phyloP scores from a whole-genome alignment of 164 flowering plant genomes.

The Amborella trichopoda region DNA sequence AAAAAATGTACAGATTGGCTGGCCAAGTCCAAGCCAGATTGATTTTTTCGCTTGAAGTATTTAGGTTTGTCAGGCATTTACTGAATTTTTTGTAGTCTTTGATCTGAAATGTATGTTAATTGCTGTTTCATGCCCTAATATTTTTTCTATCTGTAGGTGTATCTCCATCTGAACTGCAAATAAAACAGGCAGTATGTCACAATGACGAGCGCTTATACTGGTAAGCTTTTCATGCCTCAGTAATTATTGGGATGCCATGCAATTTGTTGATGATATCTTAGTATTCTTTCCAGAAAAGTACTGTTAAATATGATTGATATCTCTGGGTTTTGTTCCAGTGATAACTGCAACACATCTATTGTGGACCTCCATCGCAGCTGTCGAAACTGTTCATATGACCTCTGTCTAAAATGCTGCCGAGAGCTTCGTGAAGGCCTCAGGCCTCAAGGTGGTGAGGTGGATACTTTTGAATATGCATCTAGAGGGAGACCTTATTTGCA shows the following conservation, averaged over 20 bases:
- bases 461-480: neutral
- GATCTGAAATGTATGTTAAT: neutral
- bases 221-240: neutral
- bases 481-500: slow-evolving; percentile 1
- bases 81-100: neutral
- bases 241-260: neutral
- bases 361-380: slow-evolving; percentile 12
- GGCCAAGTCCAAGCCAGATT: too few relatives aligned
- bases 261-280: neutral
- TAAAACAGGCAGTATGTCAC: neutral
- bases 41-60: neutral
- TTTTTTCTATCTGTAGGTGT: slow-evolving; percentile 4
- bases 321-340: slow-evolving; percentile 4
- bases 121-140: neutral
- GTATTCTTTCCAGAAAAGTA: neutral
- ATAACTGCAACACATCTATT: slow-evolving; percentile 12
- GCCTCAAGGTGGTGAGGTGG: neutral
- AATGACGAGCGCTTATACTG: slow-evolving; percentile 7
- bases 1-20: too few relatives aligned
- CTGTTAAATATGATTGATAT: neutral
- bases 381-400: slow-evolving; percentile 10
- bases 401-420: slow-evolving; percentile 11
- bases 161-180: slow-evolving; percentile 2
- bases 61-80: neutral
- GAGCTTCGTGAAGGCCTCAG: slow-evolving; percentile 6